Conservation (phyloP, 2,329 filamentous ascomycete species). For the Ophiocordyceps robertsii region DNA sequence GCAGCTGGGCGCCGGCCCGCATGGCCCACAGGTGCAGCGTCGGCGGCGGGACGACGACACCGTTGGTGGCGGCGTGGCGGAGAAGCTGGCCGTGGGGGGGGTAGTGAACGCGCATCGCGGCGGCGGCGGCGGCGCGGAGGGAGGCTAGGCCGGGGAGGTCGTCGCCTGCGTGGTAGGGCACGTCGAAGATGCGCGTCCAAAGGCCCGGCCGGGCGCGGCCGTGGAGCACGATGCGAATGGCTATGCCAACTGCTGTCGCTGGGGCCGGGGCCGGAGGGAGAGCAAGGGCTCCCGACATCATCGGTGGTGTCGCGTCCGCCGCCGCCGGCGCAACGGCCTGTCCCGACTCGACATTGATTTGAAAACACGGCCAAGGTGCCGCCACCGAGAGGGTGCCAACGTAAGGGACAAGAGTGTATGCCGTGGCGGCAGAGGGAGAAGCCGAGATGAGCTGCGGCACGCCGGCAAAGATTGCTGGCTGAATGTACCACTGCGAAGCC, state of each 20-base stretch:
- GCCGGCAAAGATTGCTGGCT: too few species aligned
- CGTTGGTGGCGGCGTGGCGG: too few species aligned
- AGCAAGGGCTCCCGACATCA: too few species aligned
- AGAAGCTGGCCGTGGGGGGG: neutral
- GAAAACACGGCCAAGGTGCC: too few species aligned
- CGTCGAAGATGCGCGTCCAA: conserved; percentile 1
- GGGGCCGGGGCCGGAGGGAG: neutral
- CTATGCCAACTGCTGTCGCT: neutral
- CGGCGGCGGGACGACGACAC: neutral
- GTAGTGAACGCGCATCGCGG: neutral
- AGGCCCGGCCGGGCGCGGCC: neutral
- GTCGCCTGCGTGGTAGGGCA: neutral
- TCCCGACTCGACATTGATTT: too few species aligned
- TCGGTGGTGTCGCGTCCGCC: too few species aligned
- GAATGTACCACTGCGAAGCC: too few species aligned
- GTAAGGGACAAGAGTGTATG: too few species aligned
- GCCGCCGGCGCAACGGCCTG: too few species aligned
- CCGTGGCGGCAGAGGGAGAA: too few species aligned
- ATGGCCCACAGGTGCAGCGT: neutral
- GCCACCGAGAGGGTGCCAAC: too few species aligned
- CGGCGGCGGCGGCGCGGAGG: neutral
- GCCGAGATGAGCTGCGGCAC: too few species aligned
- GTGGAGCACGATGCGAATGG: conserved; percentile 3
- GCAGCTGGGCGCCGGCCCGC: neutral
- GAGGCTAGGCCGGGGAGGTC: neutral